Evolutionary conservation across 2,329 filamentous ascomycete species (phyloP), one percentile per base, ranked within the genome.

Genomic region (Penicillium hesseltinei): DNA sequence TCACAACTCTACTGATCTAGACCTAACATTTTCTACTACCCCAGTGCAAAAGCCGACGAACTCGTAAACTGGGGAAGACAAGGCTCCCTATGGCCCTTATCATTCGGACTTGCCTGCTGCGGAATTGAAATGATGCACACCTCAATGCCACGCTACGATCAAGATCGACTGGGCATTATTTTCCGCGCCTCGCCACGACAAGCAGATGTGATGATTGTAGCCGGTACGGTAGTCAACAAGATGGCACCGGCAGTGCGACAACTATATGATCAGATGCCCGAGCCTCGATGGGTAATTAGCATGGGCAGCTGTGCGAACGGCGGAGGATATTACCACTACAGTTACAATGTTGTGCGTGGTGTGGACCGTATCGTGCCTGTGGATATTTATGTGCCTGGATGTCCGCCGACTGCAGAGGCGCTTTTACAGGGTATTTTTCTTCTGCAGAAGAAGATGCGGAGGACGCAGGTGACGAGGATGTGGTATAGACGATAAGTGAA

Each of bases 221-320:
- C 92, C 27, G 92, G 92, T 58, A 96, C 92, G 31, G 84, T 96
- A 61, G 95, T 91, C 67, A 96, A 96, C 82, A 96, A 96, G 82
- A 96, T 96, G 92, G 91, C 91, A 1, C 91, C 92, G 2, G 92
- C 92, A 35, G 80, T 96, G 71, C 84, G 92, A 75, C 90, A 94
- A 78, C 88, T 95, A 61, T 96, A 96, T 79, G 92, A 96, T 76
- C 92, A 96, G 81, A 96, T 96, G 91, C 91, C 91, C 31, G 91
- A 96, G 33, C 91, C 91, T 19, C 84, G 89, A 71, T 96, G 91
- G 91, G 91, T 93, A 23, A 84, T 89, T 69, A 90, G 86, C 67
- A 93, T 93, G 90, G 90, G 90, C 13, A 90, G 86, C 69, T 93
- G 90, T 74, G 90, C 90, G 59, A 92, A 92, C 75, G 90, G 90